Evolutionary conservation across 2,329 filamentous ascomycete genomes (phyloP).

Genomic region (Botrytis pseudocinerea): DNA sequence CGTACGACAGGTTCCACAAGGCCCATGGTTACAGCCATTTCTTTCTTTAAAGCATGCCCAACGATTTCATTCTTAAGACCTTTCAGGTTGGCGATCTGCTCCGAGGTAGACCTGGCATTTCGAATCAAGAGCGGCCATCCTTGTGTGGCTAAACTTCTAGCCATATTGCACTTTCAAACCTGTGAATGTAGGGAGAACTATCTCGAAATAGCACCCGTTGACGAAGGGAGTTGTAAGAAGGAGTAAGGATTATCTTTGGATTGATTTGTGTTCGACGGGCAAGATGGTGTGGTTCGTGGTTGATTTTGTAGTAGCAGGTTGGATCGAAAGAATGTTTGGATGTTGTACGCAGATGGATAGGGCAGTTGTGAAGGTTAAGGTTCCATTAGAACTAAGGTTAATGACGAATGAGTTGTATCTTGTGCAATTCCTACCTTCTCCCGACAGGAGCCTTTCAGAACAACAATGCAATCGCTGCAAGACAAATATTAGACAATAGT

Average conservation of each 20-base stretch:
- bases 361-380: background rate
- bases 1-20: slow-evolving; percentile 62
- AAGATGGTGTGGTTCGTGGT: background rate
- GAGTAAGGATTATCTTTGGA: background rate
- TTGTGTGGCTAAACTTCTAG: slow-evolving; percentile 22
- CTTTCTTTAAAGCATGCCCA: slow-evolving; percentile 85
- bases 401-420: background rate
- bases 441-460: background rate
- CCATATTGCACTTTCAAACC: slow-evolving; percentile 11
- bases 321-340: background rate
- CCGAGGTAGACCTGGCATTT: slow-evolving; percentile 51
- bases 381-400: background rate
- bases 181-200: background rate
- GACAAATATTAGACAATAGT: no score
- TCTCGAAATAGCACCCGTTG: slow-evolving; percentile 1
- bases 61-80: slow-evolving; percentile 85
- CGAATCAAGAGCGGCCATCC: slow-evolving; percentile 57
- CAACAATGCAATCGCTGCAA: background rate
- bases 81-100: slow-evolving; percentile 63
- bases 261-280: slow-evolving; percentile 4
- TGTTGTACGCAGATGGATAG: slow-evolving; percentile 6
- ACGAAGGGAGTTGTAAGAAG: background rate
- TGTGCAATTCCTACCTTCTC: background rate
- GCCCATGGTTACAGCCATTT: slow-evolving; percentile 71
- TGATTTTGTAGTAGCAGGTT: background rate